These are phyloP conservation scores for Saccharomycopsis olivae DNA, from an alignment of 805 yeast genomes.

Conservation along the genomic window DNA sequence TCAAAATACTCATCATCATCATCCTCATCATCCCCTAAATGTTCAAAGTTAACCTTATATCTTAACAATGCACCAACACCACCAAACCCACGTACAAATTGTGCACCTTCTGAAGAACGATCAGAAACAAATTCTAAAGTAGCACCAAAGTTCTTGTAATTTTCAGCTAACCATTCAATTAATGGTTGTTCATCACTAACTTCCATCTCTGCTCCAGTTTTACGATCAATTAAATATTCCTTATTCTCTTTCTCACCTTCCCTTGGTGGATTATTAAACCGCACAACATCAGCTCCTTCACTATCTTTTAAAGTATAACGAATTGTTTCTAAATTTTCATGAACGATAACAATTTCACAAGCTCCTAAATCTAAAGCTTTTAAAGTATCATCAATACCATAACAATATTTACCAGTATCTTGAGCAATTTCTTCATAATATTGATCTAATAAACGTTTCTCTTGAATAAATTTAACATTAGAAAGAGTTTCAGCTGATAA, in stretches of 20 bases:
- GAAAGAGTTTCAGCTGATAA: slow-evolving; percentile 94
- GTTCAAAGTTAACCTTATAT: slow-evolving; percentile 95
- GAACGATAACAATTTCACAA: slow-evolving; percentile 83
- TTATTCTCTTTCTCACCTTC: slow-evolving; percentile 50
- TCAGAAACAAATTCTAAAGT: slow-evolving; percentile 93
- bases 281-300: slow-evolving; percentile 69
- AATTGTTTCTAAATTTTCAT: slow-evolving; percentile 78
- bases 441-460: slow-evolving; percentile 83
- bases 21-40: slow-evolving; percentile 63
- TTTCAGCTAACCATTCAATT: slow-evolving; percentile 97
- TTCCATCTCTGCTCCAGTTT: slow-evolving; percentile 89
- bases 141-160: slow-evolving; percentile 91
- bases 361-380: slow-evolving; percentile 97
- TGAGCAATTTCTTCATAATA: slow-evolving; percentile 97
- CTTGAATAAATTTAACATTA: slow-evolving; percentile 96
- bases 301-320: slow-evolving; percentile 78
- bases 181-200: slow-evolving; percentile 72
- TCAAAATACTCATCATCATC: slow-evolving; percentile 23
- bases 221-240: slow-evolving; percentile 67
- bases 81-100: slow-evolving; percentile 96
- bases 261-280: slow-evolving; percentile 49
- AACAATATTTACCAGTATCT: slow-evolving; percentile 96
- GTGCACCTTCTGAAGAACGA: slow-evolving; percentile 96
- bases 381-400: slow-evolving; percentile 92
- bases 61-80: slow-evolving; percentile 96